phyloP scores from a whole-genome alignment of 345 rosid genomes.

The Eucalyptus polyanthemos region DNA sequence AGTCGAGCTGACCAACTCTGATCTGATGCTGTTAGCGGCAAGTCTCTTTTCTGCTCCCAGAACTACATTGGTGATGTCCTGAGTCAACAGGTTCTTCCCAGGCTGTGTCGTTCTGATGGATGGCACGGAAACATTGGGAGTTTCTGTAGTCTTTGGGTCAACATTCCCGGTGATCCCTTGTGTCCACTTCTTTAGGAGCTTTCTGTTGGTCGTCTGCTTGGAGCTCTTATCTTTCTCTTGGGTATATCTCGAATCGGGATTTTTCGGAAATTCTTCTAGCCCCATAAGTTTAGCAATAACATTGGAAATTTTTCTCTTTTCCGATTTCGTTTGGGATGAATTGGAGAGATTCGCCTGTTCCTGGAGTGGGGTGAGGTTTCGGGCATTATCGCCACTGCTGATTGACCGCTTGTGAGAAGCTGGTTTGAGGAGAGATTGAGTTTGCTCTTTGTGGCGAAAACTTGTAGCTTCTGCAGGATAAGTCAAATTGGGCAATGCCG shows the following conservation, averaged over 20 bases:
- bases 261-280: slow-evolving; percentile 52
- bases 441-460: background rate
- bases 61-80: background rate
- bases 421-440: background rate
- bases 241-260: slow-evolving; percentile 13
- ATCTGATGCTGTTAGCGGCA: background rate
- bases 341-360: slow-evolving; percentile 12
- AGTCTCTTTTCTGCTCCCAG: background rate
- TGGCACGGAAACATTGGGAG: slow-evolving; percentile 2
- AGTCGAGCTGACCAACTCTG: slow-evolving; percentile 12
- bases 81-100: slow-evolving; percentile 9
- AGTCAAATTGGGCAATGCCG: slow-evolving; percentile 32
- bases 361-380: slow-evolving; percentile 4
- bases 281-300: slow-evolving; percentile 91
- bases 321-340: slow-evolving; percentile 24
- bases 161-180: slow-evolving; percentile 4
- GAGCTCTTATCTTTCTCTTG: slow-evolving; percentile 5
- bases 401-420: slow-evolving; percentile 24
- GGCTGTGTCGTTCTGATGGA: slow-evolving; percentile 10
- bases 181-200: slow-evolving; percentile 1
- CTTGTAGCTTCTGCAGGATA: slow-evolving; percentile 9
- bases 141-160: slow-evolving; percentile 10
- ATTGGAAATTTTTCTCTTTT: slow-evolving; percentile 65
- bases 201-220: slow-evolving; percentile 2
- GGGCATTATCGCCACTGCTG: slow-evolving; percentile 5